These are phyloP conservation scores for Diplogelasinospora grovesii DNA, from an alignment of 495 filamentous ascomycete genomes.

Conservation along the genomic window DNA sequence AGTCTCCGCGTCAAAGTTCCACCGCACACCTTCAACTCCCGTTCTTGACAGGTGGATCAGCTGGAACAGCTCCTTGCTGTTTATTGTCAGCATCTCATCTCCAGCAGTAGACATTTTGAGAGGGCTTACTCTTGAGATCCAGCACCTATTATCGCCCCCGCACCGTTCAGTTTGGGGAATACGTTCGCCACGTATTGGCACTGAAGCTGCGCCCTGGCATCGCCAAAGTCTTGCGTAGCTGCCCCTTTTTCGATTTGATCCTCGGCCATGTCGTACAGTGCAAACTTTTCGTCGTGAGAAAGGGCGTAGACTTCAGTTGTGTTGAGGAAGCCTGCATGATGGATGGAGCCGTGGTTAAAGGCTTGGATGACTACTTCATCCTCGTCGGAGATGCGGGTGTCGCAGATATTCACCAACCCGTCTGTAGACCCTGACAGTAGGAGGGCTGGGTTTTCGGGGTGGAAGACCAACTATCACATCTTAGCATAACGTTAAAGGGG, in stretches of 20 bases:
- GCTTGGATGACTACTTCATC: conserved; percentile 82
- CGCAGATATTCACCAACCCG: conserved; percentile 79
- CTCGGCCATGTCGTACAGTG: conserved; percentile 63
- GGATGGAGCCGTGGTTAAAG: conserved; percentile 83
- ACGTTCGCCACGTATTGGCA: conserved; percentile 84
- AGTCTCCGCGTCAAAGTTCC: conserved; percentile 54
- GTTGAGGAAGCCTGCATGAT: conserved; percentile 74
- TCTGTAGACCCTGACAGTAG: conserved; percentile 89
- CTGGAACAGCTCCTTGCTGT: conserved; percentile 58
- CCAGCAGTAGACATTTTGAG: conserved; percentile 8
- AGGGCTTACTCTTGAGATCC: conserved; percentile 52
- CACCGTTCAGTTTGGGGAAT: conserved; percentile 46
- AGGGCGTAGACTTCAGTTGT: conserved; percentile 63
- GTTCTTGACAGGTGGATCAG: conserved; percentile 57
- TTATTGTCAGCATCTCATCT: no score
- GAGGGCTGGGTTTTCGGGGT: conserved; percentile 54
- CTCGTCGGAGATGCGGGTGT: conserved; percentile 67
- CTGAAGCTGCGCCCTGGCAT: conserved; percentile 61
- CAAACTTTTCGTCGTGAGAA: conserved; percentile 75
- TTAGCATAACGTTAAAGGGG: background rate
- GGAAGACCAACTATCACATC: conserved; percentile 69
- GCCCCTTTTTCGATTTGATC: conserved; percentile 45
- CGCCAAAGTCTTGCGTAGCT: conserved; percentile 60
- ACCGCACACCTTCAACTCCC: conserved; percentile 45
- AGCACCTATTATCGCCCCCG: conserved; percentile 52